These are phyloP conservation scores for Ogataea pilisensis DNA, from an alignment of 805 yeast species.

Conservation along the genomic window DNA sequence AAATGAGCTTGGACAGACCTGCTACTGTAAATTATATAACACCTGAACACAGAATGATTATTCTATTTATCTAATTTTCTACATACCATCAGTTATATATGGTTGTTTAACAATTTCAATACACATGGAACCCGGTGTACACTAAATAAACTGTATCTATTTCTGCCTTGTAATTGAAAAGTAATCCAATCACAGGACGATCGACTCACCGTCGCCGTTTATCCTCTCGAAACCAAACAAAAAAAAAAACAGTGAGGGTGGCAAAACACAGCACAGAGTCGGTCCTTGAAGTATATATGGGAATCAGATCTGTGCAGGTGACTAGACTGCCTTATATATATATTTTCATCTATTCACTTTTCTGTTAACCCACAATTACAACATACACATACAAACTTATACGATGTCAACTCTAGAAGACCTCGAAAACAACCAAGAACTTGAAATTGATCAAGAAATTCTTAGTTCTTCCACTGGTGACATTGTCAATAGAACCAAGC, in stretches of 20 bases:
- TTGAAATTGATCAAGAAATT: slow-evolving; percentile 79
- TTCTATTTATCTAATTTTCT: not conserved
- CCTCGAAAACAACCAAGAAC: slow-evolving; percentile 52
- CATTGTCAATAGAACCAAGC: slow-evolving; percentile 76
- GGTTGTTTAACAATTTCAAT: too few relatives aligned
- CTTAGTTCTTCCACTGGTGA: slow-evolving; percentile 74
- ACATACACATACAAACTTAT: not conserved
- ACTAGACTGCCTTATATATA: too few relatives aligned
- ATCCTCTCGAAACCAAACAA: too few relatives aligned
- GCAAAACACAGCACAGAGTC: not conserved
- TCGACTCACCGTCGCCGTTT: not conserved
- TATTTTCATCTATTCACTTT: too few relatives aligned
- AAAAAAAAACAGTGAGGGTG: slow-evolving; percentile 4
- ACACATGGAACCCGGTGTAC: too few relatives aligned
- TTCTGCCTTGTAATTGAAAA: not conserved
- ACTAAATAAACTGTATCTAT: too few relatives aligned
- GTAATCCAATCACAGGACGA: not conserved
- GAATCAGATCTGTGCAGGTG: too few relatives aligned
- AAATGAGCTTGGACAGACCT: not conserved
- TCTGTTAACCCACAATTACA: not conserved
- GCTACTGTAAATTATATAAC: not conserved
- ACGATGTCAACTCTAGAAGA: slow-evolving; percentile 84
- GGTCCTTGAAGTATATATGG: too few relatives aligned
- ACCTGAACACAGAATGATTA: not conserved
- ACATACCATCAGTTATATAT: not conserved